Evolutionary conservation across 163 green algal genomes (phyloP), one percentile per base, ranked within the genome.

Genomic region (Chloromonas sp.): DNA sequence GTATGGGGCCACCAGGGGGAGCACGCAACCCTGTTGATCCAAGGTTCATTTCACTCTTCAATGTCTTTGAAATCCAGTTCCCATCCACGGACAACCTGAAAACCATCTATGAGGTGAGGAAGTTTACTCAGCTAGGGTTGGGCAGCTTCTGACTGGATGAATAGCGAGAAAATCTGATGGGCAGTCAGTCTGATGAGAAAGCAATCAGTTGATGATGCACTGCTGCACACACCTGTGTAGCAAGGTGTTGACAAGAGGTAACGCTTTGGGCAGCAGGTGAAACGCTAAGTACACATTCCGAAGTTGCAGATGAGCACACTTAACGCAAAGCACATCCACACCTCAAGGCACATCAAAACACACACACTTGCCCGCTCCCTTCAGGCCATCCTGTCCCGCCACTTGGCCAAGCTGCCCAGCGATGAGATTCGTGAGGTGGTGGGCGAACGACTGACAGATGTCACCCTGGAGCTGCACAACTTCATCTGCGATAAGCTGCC

Each of bases 41-140:
- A 2, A 90, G 94, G 60, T 97, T 97, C 92, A 90, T 97, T 61
- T 94, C 88, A 15, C 87, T 97, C 60, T 98, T 97, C 91, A 91
- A 86, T 61, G 86, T 94, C 1, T 98, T 96, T 89, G 94, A 96
- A 88, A 95, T 98, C 79, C 89, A 96, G 87, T 93, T 95, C 84
- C 94, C 95, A 2, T 88, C 82, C 81, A 93, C 86, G 14, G 87
- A 93, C 66, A 96, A 94, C 83, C 90, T 97, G 78, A 82, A 84
- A 2, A 94, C 88, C 71, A 98, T 98, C 81, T 98, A 95, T 88
- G 90, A 95, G 84, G 89, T 74, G 36, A 36, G 36, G 36, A 36
- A 36, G 36, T 36, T 36, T 36, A 36, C 36, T 36, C 36, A 36
- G 36, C 36, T 36, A 36, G 36, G 36, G 36, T 36, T 36, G 36